Conservation (phyloP, 768 basidiomycete species). For the Kockovaella imperatae region DNA sequence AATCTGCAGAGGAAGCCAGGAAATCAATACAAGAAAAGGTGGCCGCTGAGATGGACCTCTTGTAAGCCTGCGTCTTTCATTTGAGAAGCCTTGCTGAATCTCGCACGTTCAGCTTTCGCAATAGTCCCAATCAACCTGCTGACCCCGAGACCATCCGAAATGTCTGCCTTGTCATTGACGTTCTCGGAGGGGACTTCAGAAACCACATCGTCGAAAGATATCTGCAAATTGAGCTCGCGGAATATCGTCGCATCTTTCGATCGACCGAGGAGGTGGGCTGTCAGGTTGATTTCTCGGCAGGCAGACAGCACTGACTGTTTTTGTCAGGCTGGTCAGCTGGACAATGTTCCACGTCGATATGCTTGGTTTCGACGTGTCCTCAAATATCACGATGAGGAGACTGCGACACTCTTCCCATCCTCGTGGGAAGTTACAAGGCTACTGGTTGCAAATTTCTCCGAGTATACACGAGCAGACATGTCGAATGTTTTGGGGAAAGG, state of each 20-base stretch:
- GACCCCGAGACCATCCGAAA: slow-evolving; percentile 63
- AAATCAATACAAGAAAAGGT: slow-evolving; percentile 71
- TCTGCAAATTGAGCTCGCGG: slow-evolving; percentile 79
- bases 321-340: slow-evolving; percentile 68
- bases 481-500: slow-evolving; percentile 71
- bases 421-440: slow-evolving; percentile 81
- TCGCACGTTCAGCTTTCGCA: slow-evolving; percentile 57
- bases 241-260: slow-evolving; percentile 92
- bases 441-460: slow-evolving; percentile 75
- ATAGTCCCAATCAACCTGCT: slow-evolving; percentile 60
- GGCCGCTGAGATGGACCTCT: slow-evolving; percentile 83
- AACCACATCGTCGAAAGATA: slow-evolving; percentile 77
- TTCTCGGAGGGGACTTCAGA: slow-evolving; percentile 71
- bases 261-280: slow-evolving; percentile 66
- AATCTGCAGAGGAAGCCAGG: slow-evolving; percentile 71
- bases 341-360: slow-evolving; percentile 85
- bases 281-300: neutral
- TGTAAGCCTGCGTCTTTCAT: slow-evolving; percentile 54
- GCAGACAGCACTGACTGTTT: neutral
- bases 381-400: slow-evolving; percentile 77
- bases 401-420: slow-evolving; percentile 70
- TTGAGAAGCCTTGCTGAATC: neutral
- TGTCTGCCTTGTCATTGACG: slow-evolving; percentile 81
- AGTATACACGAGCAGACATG: slow-evolving; percentile 87
- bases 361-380: slow-evolving; percentile 89